phyloP scores from a whole-genome alignment of 345 rosid species.

The Eucalyptus shirleyi region DNA sequence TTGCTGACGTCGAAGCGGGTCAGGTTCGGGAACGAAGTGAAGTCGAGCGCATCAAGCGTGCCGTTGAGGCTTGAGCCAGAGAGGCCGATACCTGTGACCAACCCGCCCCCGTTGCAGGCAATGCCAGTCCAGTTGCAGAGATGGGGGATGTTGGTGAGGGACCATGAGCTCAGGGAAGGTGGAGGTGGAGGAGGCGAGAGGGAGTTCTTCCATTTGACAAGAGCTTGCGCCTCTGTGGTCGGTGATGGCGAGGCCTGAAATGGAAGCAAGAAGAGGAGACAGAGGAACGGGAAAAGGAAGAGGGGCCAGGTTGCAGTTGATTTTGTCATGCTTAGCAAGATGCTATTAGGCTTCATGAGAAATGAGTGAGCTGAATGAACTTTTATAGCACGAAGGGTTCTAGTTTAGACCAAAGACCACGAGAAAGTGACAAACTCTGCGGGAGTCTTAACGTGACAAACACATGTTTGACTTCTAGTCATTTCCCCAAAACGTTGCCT shows the following conservation, averaged over 20 bases:
- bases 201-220: conserved; percentile 32
- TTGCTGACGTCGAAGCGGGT: conserved; percentile 31
- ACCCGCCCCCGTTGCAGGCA: not conserved
- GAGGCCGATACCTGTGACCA: conserved; percentile 21
- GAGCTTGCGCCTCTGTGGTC: conserved; percentile 47
- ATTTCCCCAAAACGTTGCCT: no score
- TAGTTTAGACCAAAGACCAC: no score
- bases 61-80: conserved; percentile 14
- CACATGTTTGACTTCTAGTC: no score
- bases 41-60: conserved; percentile 24
- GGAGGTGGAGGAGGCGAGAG: not conserved
- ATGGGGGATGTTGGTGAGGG: no score
- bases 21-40: conserved; percentile 30
- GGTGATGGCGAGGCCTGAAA: conserved; percentile 13
- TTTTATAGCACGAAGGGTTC: no score
- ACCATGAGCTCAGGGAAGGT: no score
- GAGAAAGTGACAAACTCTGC: no score
- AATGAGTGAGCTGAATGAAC: no score
- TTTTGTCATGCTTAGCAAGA: not conserved
- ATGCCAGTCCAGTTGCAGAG: no score
- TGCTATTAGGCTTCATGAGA: not conserved
- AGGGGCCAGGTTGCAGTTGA: not conserved
- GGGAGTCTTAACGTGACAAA: no score
- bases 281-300: not conserved
- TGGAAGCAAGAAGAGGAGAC: conserved; percentile 2